phyloP scores from a whole-genome alignment of 192 early-diverging fungal genomes.

The Borealophlyctis nickersoniae region DNA sequence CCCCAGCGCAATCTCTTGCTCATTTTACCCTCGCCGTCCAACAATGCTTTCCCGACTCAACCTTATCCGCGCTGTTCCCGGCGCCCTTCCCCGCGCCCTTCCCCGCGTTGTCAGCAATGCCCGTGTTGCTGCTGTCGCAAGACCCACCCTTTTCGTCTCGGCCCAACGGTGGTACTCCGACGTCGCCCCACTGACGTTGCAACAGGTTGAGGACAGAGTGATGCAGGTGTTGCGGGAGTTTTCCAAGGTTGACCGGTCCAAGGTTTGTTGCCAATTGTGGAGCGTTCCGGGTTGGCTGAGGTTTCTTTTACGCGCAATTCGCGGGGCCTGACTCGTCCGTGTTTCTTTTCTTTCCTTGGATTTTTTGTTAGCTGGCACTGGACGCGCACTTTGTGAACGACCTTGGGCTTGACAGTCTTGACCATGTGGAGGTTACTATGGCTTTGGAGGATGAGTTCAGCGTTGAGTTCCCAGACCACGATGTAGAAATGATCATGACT shows the following conservation, averaged over 20 bases:
- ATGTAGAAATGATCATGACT: slow-evolving; percentile 92
- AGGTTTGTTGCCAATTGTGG: slow-evolving; percentile 68
- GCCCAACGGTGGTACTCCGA: not conserved
- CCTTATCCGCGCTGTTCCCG: not conserved
- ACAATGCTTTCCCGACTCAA: not conserved
- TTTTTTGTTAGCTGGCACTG: slow-evolving; percentile 65
- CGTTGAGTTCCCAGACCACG: slow-evolving; percentile 95
- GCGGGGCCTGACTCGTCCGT: not conserved
- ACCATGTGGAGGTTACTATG: slow-evolving; percentile 98
- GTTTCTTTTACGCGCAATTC: not conserved
- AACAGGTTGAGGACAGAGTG: slow-evolving; percentile 76
- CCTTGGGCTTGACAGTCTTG: slow-evolving; percentile 92
- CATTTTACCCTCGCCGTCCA: too few relatives aligned
- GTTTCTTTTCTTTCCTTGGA: not conserved
- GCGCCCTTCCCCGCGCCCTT: not conserved
- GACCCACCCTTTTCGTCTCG: not conserved
- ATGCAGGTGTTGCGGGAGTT: slow-evolving; percentile 88
- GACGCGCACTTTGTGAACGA: slow-evolving; percentile 87
- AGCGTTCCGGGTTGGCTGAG: not conserved
- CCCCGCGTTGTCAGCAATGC: not conserved
- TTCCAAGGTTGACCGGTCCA: slow-evolving; percentile 89
- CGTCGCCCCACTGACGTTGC: not conserved
- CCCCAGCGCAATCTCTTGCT: too few relatives aligned
- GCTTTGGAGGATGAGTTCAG: slow-evolving; percentile 99
- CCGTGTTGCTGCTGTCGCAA: not conserved